These are phyloP conservation scores for Ailanthus altissimus DNA, from an alignment of 345 rosid genomes.

Conservation along the genomic window DNA sequence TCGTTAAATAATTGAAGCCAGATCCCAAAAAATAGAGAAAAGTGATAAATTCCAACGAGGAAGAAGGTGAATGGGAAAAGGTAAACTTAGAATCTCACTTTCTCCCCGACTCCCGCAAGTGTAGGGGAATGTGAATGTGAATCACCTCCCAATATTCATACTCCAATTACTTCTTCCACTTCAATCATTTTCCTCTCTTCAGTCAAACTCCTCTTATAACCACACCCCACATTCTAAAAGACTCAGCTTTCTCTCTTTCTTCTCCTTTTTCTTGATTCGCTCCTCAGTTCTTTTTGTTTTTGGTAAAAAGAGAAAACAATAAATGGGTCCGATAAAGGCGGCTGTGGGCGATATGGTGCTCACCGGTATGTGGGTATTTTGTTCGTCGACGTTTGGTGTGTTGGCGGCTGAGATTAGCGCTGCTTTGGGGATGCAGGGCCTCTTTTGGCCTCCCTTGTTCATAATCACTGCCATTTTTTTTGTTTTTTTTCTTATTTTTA, in stretches of 20 bases:
- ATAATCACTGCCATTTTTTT: slow-evolving; percentile 62
- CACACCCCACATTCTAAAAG: neutral
- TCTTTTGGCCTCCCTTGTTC: slow-evolving; percentile 50
- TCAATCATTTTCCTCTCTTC: neutral
- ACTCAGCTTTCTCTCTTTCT: neutral
- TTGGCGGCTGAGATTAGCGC: slow-evolving; percentile 54
- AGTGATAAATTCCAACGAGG: too few species aligned
- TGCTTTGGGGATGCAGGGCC: slow-evolving; percentile 47
- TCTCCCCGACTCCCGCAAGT: too few species aligned
- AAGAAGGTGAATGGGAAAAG: too few species aligned
- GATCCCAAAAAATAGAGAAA: too few species aligned
- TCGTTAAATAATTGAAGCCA: too few species aligned
- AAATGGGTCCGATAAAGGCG: slow-evolving; percentile 63
- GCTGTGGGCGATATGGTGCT: slow-evolving; percentile 66
- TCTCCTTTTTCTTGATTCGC: neutral
- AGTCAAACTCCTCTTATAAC: neutral
- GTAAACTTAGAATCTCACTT: too few species aligned
- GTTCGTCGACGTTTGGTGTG: slow-evolving; percentile 60
- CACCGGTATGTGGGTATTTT: slow-evolving; percentile 76
- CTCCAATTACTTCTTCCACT: too few species aligned
- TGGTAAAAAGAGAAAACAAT: neutral
- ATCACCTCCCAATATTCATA: too few species aligned
- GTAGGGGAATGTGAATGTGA: too few species aligned
- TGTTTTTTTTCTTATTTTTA: slow-evolving; percentile 60
- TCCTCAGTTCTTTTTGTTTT: too few species aligned